These are phyloP conservation scores for Phialocephala subalpina DNA, from an alignment of 2,329 filamentous ascomycete genomes.

Conservation along the genomic window DNA sequence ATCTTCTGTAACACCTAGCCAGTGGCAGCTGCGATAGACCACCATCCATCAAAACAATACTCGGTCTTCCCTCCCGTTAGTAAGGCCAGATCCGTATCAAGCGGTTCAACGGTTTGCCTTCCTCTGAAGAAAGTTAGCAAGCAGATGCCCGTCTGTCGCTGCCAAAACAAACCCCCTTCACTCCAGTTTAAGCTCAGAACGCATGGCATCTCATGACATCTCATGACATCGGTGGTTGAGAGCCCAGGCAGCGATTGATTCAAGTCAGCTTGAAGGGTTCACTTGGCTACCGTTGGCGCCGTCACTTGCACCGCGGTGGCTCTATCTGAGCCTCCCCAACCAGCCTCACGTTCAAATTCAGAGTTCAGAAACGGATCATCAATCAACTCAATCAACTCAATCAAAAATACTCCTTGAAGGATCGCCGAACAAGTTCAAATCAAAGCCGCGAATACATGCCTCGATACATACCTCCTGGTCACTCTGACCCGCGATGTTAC, in stretches of 20 bases:
- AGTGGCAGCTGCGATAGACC: neutral
- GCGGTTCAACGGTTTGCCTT: neutral
- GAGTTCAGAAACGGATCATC: neutral
- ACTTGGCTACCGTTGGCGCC: neutral
- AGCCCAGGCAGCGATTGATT: neutral
- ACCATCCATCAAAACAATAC: neutral
- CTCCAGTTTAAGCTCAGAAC: neutral
- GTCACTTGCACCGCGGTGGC: neutral
- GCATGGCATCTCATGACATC: neutral
- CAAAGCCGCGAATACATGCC: neutral
- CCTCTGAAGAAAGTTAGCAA: neutral
- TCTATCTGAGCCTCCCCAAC: neutral
- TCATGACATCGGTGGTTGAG: neutral
- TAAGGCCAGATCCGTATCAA: neutral
- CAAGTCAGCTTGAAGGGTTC: neutral
- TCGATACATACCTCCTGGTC: neutral
- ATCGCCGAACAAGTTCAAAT: neutral
- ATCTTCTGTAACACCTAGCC: neutral
- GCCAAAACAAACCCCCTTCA: neutral
- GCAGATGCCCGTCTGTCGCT: slow-evolving; percentile 1
- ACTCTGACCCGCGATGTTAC: neutral
- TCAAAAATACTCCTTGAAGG: neutral
- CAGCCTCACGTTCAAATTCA: neutral
- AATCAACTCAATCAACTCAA: neutral
- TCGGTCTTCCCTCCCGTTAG: neutral